These are phyloP conservation scores for Phaeosphaeria sp. DNA, from an alignment of 2,329 filamentous ascomycete genomes.

Conservation along the genomic window DNA sequence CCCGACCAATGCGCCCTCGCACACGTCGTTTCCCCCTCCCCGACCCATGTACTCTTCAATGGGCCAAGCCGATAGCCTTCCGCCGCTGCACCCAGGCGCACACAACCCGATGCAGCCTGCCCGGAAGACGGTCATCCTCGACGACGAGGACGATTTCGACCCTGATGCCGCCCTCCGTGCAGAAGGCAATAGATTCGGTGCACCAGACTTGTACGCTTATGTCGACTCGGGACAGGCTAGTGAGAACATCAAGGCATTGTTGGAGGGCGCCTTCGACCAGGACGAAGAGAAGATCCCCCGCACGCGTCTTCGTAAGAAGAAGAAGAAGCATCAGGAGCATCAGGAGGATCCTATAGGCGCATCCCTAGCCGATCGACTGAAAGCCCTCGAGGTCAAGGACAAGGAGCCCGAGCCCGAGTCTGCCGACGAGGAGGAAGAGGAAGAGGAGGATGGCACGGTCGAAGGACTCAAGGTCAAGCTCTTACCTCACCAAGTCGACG, in stretches of 20 bases:
- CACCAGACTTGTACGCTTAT: slow-evolving; percentile 64
- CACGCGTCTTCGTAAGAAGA: slow-evolving; percentile 54
- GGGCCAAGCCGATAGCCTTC: slow-evolving; percentile 48
- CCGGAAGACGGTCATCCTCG: slow-evolving; percentile 50
- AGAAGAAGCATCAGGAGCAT: slow-evolving; percentile 45
- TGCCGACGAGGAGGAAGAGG: slow-evolving; percentile 46
- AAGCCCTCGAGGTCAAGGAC: slow-evolving; percentile 53
- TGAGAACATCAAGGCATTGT: slow-evolving; percentile 79
- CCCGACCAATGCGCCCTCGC: slow-evolving; percentile 54
- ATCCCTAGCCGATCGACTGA: slow-evolving; percentile 53
- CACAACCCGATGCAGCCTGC: slow-evolving; percentile 36
- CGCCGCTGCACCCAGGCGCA: slow-evolving; percentile 44
- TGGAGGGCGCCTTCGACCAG: slow-evolving; percentile 81
- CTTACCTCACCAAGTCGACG: slow-evolving; percentile 91
- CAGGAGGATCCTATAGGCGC: slow-evolving; percentile 43
- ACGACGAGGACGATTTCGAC: slow-evolving; percentile 55
- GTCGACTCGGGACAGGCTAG: slow-evolving; percentile 75
- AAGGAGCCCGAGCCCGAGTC: slow-evolving; percentile 52
- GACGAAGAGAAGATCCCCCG: slow-evolving; percentile 65
- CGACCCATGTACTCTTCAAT: slow-evolving; percentile 62
- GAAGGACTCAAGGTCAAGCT: slow-evolving; percentile 87
- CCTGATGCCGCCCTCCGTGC: slow-evolving; percentile 55
- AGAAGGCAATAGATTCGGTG: slow-evolving; percentile 58
- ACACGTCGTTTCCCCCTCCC: slow-evolving; percentile 58
- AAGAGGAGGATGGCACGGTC: slow-evolving; percentile 67